Percentiles rank a stretch among this genome's conserved stretches.
phyloP scores from a whole-genome alignment of 2,329 filamentous ascomycete species.

The Lecanicillium sp. region DNA sequence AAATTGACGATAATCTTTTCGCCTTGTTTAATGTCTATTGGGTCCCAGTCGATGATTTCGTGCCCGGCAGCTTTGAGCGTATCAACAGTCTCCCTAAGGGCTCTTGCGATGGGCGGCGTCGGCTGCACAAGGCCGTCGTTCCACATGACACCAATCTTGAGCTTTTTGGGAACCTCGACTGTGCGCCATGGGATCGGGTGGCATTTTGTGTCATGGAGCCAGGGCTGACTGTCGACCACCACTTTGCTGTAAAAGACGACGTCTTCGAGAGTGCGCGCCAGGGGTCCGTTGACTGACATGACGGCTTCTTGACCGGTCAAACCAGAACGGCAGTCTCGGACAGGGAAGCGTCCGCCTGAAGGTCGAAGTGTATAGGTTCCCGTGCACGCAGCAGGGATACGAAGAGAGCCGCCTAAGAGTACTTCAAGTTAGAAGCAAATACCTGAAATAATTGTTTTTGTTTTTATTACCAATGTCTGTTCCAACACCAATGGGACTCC shows the following conservation, averaged over 20 bases:
- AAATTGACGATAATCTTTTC: slow-evolving; percentile 30
- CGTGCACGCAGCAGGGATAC: slow-evolving; percentile 46
- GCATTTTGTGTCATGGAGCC: slow-evolving; percentile 48
- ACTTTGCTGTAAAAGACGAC: slow-evolving; percentile 45
- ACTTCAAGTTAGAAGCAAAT: background rate
- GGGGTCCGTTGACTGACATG: slow-evolving; percentile 53
- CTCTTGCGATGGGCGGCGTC: slow-evolving; percentile 55
- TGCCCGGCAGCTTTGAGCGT: slow-evolving; percentile 37
- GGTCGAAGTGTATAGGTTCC: slow-evolving; percentile 49
- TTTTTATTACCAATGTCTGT: slow-evolving; percentile 45
- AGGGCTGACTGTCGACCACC: slow-evolving; percentile 44
- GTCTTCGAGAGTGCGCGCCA: slow-evolving; percentile 47
- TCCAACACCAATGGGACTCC: slow-evolving; percentile 52
- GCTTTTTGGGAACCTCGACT: slow-evolving; percentile 22
- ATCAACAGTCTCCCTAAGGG: slow-evolving; percentile 36
- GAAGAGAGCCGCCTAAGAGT: slow-evolving; percentile 39
- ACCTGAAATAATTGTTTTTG: fast-evolving
- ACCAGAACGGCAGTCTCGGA: slow-evolving; percentile 42
- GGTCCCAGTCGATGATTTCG: slow-evolving; percentile 43
- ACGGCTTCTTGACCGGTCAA: slow-evolving; percentile 59
- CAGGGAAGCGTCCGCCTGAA: slow-evolving; percentile 52
- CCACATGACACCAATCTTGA: slow-evolving; percentile 55
- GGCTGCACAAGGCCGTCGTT: slow-evolving; percentile 57
- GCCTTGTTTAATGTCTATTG: slow-evolving; percentile 31
- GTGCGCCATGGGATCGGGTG: slow-evolving; percentile 49